Evolutionary conservation across 1,284 basidiomycete species (phyloP).

Genomic region (Ganoderma leucocontextum): DNA sequence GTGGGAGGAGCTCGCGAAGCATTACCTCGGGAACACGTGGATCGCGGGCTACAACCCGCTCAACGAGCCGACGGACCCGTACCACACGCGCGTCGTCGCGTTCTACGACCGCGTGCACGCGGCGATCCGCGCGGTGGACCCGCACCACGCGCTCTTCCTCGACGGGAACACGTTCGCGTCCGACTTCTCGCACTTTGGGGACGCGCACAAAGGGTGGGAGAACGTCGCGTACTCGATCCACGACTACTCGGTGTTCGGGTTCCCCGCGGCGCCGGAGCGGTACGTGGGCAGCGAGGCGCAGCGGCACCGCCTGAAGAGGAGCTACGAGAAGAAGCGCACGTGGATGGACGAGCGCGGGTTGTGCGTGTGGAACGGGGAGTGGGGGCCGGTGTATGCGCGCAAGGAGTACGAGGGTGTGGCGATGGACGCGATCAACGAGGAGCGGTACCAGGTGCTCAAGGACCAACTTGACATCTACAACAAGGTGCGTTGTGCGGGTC

Average conservation of each 20-base stretch:
- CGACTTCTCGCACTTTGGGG: conserved; percentile 74
- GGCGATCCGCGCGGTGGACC: conserved; percentile 71
- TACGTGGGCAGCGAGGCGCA: conserved; percentile 64
- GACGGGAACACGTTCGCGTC: conserved; percentile 83
- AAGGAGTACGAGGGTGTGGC: conserved; percentile 63
- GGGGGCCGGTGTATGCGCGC: conserved; percentile 75
- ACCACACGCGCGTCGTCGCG: conserved; percentile 57
- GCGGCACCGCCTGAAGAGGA: conserved; percentile 55
- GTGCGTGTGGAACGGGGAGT: conserved; percentile 84
- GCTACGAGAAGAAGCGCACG: conserved; percentile 71
- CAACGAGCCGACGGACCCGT: conserved; percentile 77
- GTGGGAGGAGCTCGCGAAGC: conserved; percentile 73
- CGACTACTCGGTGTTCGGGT: conserved; percentile 77
- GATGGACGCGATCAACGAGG: conserved; percentile 73
- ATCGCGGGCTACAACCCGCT: conserved; percentile 77
- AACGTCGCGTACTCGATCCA: conserved; percentile 85
- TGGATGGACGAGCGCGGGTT: conserved; percentile 73
- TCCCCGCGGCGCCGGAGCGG: conserved; percentile 62
- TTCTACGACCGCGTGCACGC: conserved; percentile 66
- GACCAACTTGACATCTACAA: conserved; percentile 82
- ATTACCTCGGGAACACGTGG: conserved; percentile 71
- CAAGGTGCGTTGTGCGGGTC: conserved; percentile 47
- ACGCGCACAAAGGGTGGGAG: conserved; percentile 52
- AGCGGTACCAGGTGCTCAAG: conserved; percentile 67
- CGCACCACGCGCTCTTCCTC: conserved; percentile 70